phyloP scores from a whole-genome alignment of 1,284 basidiomycete genomes.

The Thecaphora thlaspeos region DNA sequence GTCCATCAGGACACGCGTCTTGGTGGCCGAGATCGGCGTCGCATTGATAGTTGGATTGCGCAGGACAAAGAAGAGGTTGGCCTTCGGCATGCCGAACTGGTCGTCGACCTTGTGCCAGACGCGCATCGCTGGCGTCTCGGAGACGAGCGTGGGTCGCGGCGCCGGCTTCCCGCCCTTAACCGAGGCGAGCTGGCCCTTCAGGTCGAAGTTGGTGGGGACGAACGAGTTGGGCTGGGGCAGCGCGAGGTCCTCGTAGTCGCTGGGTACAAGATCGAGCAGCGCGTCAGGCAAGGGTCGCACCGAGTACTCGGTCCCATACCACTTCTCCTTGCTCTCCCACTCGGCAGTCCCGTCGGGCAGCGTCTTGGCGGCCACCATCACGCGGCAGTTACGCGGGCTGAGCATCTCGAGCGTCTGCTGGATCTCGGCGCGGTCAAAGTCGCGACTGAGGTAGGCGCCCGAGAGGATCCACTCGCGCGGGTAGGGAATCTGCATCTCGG shows the following conservation, averaged over 20 bases:
- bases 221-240: slow-evolving; percentile 55
- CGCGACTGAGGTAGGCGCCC: slow-evolving; percentile 72
- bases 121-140: slow-evolving; percentile 41
- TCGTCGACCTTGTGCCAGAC: slow-evolving; percentile 58
- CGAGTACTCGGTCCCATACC: slow-evolving; percentile 58
- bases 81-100: slow-evolving; percentile 56
- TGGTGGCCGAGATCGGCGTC: slow-evolving; percentile 58
- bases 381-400: slow-evolving; percentile 68
- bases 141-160: slow-evolving; percentile 47
- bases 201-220: slow-evolving; percentile 51
- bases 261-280: slow-evolving; percentile 20
- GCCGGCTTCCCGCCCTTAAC: slow-evolving; percentile 33
- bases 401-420: slow-evolving; percentile 68
- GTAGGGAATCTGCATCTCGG: slow-evolving; percentile 74
- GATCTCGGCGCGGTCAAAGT: slow-evolving; percentile 74
- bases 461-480: slow-evolving; percentile 78
- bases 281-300: slow-evolving; percentile 37
- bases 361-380: slow-evolving; percentile 72
- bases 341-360: slow-evolving; percentile 43
- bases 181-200: slow-evolving; percentile 25
- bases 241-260: slow-evolving; percentile 43
- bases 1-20: slow-evolving; percentile 72
- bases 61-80: slow-evolving; percentile 52
- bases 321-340: slow-evolving; percentile 51
- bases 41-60: slow-evolving; percentile 57